Percentiles rank a stretch among this genome's conserved stretches.
phyloP scores from a whole-genome alignment of 2,329 filamentous ascomycete genomes.

The Sclerotinia spermophila region DNA sequence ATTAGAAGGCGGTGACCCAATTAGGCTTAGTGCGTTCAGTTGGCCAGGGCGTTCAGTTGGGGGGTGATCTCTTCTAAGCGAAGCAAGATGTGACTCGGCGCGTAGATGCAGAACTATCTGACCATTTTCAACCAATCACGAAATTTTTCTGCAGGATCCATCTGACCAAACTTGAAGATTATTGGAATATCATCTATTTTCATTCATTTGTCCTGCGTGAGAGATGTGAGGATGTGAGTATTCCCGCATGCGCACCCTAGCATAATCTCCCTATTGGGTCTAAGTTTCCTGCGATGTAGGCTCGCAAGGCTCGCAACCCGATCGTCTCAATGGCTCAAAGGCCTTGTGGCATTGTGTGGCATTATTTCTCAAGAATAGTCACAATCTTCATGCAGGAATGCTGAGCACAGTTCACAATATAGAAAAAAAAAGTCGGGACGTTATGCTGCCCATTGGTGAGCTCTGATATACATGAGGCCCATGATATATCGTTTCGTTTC shows the following conservation, averaged over 20 bases:
- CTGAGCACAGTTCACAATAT: slow-evolving; percentile 33
- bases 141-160: slow-evolving; percentile 17
- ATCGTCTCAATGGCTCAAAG: slow-evolving; percentile 13
- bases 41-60: too few species aligned
- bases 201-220: neutral
- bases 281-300: slow-evolving; percentile 2
- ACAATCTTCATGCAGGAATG: slow-evolving; percentile 33
- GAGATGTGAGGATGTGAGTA: slow-evolving; percentile 1
- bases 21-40: too few species aligned
- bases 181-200: slow-evolving; percentile 23
- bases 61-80: too few species aligned
- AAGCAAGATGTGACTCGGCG: slow-evolving; percentile 22
- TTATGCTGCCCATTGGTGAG: slow-evolving; percentile 31
- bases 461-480: slow-evolving; percentile 24
- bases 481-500: slow-evolving; percentile 22
- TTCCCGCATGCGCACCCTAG: slow-evolving; percentile 5
- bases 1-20: too few species aligned
- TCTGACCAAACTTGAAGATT: slow-evolving; percentile 4
- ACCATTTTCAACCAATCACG: slow-evolving; percentile 26
- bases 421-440: slow-evolving; percentile 22
- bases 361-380: slow-evolving; percentile 26
- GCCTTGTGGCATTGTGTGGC: slow-evolving; percentile 9
- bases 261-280: slow-evolving; percentile 4
- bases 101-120: slow-evolving; percentile 26
- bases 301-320: slow-evolving; percentile 4